Evolutionary conservation across 768 basidiomycete genomes (phyloP).

Genomic region (Trametes gibbosa): DNA sequence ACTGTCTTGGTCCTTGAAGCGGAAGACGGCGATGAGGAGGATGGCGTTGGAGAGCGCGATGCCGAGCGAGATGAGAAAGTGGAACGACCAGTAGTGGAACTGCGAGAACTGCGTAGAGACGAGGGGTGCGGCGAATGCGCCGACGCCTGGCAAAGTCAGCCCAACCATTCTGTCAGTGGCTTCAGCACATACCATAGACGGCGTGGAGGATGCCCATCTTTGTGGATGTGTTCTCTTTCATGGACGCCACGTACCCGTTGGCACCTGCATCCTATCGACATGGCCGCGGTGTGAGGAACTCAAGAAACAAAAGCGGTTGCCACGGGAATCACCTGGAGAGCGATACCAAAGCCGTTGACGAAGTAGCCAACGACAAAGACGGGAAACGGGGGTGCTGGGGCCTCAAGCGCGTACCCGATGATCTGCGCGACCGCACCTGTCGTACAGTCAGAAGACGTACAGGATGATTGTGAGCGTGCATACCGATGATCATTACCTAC

Average conservation of each 20-base stretch:
- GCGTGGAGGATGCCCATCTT: slow-evolving; percentile 75
- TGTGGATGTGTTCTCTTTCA: slow-evolving; percentile 50
- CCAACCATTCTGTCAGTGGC: too few relatives aligned
- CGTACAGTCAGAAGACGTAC: not conserved
- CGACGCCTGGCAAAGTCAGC: slow-evolving; percentile 39
- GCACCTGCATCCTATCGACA: slow-evolving; percentile 73
- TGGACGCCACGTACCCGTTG: slow-evolving; percentile 63
- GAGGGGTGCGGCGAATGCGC: slow-evolving; percentile 68
- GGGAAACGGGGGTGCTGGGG: slow-evolving; percentile 62
- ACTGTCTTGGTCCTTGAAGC: slow-evolving; percentile 72
- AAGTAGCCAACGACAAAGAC: slow-evolving; percentile 50
- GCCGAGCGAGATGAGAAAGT: slow-evolving; percentile 70
- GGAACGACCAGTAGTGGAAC: slow-evolving; percentile 66
- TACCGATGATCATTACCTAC: slow-evolving; percentile 41
- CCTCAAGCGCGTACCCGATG: slow-evolving; percentile 51
- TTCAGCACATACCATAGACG: slow-evolving; percentile 46
- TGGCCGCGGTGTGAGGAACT: not conserved
- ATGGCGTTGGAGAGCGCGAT: slow-evolving; percentile 58
- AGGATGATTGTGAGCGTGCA: not conserved
- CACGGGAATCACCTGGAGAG: slow-evolving; percentile 37
- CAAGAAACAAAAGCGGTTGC: not conserved
- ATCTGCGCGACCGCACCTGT: slow-evolving; percentile 52
- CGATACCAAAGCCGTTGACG: slow-evolving; percentile 49
- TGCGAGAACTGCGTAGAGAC: slow-evolving; percentile 80
- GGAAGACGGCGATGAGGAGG: slow-evolving; percentile 56